phyloP scores from a whole-genome alignment of 202 grass and related monocot genomes.

The Musa balbisiana region DNA sequence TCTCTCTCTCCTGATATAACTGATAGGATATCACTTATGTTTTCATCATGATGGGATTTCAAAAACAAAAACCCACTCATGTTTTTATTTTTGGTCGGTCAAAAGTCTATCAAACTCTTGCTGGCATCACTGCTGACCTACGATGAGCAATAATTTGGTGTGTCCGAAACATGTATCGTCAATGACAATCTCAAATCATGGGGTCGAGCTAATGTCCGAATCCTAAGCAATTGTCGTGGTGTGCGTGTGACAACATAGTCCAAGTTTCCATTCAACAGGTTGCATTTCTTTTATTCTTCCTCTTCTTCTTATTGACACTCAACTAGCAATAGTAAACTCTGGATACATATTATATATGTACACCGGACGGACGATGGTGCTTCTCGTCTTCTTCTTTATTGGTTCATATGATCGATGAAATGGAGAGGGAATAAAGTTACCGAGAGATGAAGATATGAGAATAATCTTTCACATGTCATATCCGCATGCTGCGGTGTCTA shows the following conservation, averaged over 20 bases:
- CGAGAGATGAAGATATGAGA: not conserved
- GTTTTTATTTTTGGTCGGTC: not conserved
- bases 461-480: not conserved
- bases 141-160: not conserved
- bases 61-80: no score
- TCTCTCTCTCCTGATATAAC: no score
- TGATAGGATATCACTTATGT: not conserved
- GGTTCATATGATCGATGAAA: not conserved
- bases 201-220: not conserved
- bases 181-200: not conserved
- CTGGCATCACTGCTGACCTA: conserved; percentile 3
- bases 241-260: no score
- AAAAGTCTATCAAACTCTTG: not conserved
- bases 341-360: no score
- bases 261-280: no score
- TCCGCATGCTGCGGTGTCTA: not conserved
- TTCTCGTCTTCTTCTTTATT: not conserved
- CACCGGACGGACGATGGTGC: not conserved
- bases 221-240: not conserved
- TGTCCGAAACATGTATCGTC: not conserved
- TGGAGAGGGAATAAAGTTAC: not conserved
- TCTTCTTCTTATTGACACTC: no score
- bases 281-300: no score
- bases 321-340: no score
- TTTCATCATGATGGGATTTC: not conserved